phyloP scores from a whole-genome alignment of 805 yeast species.

The Ogataea neopini region DNA sequence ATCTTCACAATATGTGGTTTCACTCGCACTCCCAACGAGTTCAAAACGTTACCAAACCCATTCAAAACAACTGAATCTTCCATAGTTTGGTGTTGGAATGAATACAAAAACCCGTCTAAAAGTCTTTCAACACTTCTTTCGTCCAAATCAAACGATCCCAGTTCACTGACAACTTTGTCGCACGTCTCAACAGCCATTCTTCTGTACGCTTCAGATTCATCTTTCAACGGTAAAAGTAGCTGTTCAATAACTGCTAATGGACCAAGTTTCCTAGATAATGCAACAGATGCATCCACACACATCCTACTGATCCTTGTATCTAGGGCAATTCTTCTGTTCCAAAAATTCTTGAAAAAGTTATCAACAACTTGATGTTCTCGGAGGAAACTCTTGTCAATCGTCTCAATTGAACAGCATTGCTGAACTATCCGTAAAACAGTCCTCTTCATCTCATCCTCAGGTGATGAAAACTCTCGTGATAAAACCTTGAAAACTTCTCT shows the following conservation, averaged over 20 bases:
- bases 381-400: conserved; percentile 52
- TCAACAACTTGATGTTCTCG: conserved; percentile 50
- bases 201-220: conserved; percentile 79
- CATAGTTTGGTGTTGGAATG: conserved; percentile 74
- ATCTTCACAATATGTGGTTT: conserved; percentile 74
- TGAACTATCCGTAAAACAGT: conserved; percentile 69
- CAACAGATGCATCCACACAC: conserved; percentile 72
- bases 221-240: conserved; percentile 63
- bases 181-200: conserved; percentile 76
- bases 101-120: conserved; percentile 76
- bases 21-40: conserved; percentile 61
- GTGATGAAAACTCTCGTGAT: conserved; percentile 70
- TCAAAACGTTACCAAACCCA: conserved; percentile 65
- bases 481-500: conserved; percentile 69
- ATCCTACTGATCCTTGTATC: conserved; percentile 57
- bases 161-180: conserved; percentile 48
- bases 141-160: conserved; percentile 62
- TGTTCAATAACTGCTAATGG: conserved; percentile 57
- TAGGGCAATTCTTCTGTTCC: conserved; percentile 81
- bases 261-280: conserved; percentile 68
- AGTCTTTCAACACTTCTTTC: conserved; percentile 60
- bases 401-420: conserved; percentile 62
- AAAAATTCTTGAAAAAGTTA: conserved; percentile 67
- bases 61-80: conserved; percentile 55
- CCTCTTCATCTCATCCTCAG: conserved; percentile 85